Evolutionary conservation across 371 early-diverging fungal species (phyloP).

Genomic region (Mucor indicus): DNA sequence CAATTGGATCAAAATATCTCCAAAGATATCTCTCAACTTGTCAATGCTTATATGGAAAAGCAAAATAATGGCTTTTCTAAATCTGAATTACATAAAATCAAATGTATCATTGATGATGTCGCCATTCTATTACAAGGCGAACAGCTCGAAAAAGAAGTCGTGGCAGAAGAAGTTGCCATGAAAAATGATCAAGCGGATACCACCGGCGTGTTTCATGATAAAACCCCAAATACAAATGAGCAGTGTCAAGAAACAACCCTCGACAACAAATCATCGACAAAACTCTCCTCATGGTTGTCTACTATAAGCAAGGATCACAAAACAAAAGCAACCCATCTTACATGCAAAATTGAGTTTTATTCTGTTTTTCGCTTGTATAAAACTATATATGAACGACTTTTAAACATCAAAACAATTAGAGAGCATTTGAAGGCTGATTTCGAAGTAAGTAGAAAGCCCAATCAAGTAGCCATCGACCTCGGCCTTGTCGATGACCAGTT

Average conservation of each 20-base stretch:
- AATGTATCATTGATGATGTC: slow-evolving; percentile 68
- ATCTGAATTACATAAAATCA: slow-evolving; percentile 65
- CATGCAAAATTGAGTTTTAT: too few relatives aligned
- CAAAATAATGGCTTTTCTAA: slow-evolving; percentile 52
- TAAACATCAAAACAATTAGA: too few relatives aligned
- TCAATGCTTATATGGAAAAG: slow-evolving; percentile 51
- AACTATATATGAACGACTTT: too few relatives aligned
- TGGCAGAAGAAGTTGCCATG: background rate
- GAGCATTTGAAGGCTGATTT: too few relatives aligned
- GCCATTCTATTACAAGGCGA: slow-evolving; percentile 51
- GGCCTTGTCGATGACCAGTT: too few relatives aligned
- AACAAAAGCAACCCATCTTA: too few relatives aligned
- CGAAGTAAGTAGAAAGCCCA: too few relatives aligned
- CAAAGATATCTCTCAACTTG: slow-evolving; percentile 58
- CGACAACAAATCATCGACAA: too few relatives aligned
- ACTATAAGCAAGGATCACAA: too few relatives aligned
- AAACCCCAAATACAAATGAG: background rate
- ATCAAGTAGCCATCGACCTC: too few relatives aligned
- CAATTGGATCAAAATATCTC: slow-evolving; percentile 62
- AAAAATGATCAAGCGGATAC: background rate
- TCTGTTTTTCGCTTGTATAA: background rate
- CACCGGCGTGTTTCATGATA: background rate
- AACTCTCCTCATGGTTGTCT: too few relatives aligned
- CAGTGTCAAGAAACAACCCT: slow-evolving; percentile 59
- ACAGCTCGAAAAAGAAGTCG: background rate